Evolutionary conservation across 371 early-diverging fungal species (phyloP), one percentile per base, ranked within the genome.

Genomic region (Dichotomocladium elegans): DNA sequence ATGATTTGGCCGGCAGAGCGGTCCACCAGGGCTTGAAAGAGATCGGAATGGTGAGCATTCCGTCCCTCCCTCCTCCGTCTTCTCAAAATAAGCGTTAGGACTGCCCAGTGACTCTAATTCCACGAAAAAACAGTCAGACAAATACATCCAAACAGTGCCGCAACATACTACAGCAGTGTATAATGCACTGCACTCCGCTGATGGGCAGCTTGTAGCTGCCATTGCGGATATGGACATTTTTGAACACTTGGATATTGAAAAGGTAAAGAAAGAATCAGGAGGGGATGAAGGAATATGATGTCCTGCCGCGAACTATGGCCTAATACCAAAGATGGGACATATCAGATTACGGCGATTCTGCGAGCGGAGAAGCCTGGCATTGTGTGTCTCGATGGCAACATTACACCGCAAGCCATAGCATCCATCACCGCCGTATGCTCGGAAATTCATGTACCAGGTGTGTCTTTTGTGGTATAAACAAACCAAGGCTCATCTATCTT

Each of bases 141-240:
- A 63, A 12, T 57, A 65, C 34, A 65, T 81, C 29, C 34, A 65
- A 26, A 53, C 42, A 10, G 29, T 60, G 10, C 44, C 37, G 15
- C 46, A 47, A n/a, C 54, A 64, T 17, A 41, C 59, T 1, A 70
- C 70, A 14, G 77, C 77, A 27, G 77, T 68, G 0, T 95, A 94
- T 69, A 91, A 82, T 50, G 89, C 93, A 3, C 50, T 95, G 4
- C 87, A 92, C 54, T 64, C 79, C 9, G 49, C 71, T 2, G 65
- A 80, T 28, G 96, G 96, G 4, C 81, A 88, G 22, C 58, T 93
- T 33, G 17, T 91, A 0, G 74, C 81, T 1, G 95, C 92, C 2
- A 89, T 95, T 0, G 95, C 94, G 3, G 96, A 95, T 53, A 95
- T 95, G 94, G 75, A 67, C 30, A 81, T 93, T 29, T 86, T 89